Percentiles rank a stretch among this genome's conserved stretches.
phyloP scores from a whole-genome alignment of 768 basidiomycete genomes.

The Leccinum obscurum region DNA sequence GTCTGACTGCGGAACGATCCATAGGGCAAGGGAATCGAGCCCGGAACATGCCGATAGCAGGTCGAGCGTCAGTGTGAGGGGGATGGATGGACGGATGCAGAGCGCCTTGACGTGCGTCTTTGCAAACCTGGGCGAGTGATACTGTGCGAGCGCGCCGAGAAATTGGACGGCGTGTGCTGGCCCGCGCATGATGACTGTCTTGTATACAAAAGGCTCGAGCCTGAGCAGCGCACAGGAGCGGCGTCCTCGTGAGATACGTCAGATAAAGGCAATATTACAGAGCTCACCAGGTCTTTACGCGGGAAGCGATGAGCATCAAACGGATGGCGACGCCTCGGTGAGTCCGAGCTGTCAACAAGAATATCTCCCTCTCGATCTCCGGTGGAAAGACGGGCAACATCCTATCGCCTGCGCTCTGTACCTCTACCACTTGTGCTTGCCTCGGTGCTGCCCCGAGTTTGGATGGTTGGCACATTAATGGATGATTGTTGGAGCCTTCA shows the following conservation, averaged over 20 bases:
- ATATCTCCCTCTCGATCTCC: slow-evolving; percentile 23
- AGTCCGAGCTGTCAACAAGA: slow-evolving; percentile 12
- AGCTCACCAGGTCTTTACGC: slow-evolving; percentile 18
- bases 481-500: too few species aligned
- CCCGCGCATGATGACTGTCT: slow-evolving; percentile 16
- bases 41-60: slow-evolving; percentile 15
- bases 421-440: neutral
- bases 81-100: slow-evolving; percentile 19
- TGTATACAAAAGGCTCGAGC: slow-evolving; percentile 24
- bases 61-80: neutral
- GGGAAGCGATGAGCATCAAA: slow-evolving; percentile 19
- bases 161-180: slow-evolving; percentile 12
- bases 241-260: neutral
- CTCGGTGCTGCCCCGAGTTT: neutral
- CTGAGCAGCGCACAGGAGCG: slow-evolving; percentile 3
- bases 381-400: slow-evolving; percentile 16
- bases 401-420: neutral
- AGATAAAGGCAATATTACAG: neutral
- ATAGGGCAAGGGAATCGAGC: slow-evolving; percentile 18
- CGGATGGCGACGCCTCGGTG: slow-evolving; percentile 15
- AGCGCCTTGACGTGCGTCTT: slow-evolving; percentile 14
- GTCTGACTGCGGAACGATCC: slow-evolving; percentile 10
- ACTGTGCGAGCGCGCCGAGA: slow-evolving; percentile 5
- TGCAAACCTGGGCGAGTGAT: slow-evolving; percentile 11
- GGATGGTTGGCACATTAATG: neutral